Base-by-base conservation (phyloP, 2,329 filamentous ascomycete genomes). In the Davidsoniella neocaledoniae region DNA sequence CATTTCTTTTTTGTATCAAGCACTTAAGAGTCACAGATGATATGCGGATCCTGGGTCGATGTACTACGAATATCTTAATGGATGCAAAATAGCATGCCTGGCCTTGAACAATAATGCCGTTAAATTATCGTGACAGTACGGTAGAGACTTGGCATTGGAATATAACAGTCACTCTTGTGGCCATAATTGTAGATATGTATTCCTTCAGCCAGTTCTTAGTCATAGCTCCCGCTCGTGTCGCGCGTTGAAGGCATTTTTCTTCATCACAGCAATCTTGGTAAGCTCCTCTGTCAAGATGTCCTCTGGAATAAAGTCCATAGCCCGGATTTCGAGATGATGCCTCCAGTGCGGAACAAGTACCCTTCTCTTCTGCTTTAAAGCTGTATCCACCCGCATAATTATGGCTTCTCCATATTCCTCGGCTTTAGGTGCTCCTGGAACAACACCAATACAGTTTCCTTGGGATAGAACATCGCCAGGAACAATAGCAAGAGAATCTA, bases 401-500 rank as follows among this genome's bases (percentile, higher is more conserved):
- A 43, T 37, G 37, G 6, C 19, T 12, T 19, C 2, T 3, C 39
- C 46, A n/a, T 37, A 43, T 2, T 2, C 16, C 16, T 23, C 16
- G 23, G 23, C 41, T 12, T 36, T 53, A 5, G 58, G 58, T 8
- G 57, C 50, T 4, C 52, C 40, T 1, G 26, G 43, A 2, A 54
- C 46, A 3, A 57, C 45, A 3, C 50, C 57, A 4, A 48, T 37
- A 45, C 26, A 43, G 47, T 61, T 60, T 2, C 53, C 52, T 45
- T 60, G 59, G 21, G 53, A 57, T 12, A 44, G 50, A 43, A 62
- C 58, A n/a, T 63, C 59, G 12, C 58, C 59, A 6, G 56, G 57
- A 10, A 61, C 46, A 14, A 64, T 54, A 21, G 56, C 55, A 10
- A 64, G 33, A 26, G 57, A 58, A 41, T 63, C 60, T 23, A 65